Evolutionary conservation across 2,329 filamentous ascomycete species (phyloP).

Genomic region (Periconia macrospinosa): DNA sequence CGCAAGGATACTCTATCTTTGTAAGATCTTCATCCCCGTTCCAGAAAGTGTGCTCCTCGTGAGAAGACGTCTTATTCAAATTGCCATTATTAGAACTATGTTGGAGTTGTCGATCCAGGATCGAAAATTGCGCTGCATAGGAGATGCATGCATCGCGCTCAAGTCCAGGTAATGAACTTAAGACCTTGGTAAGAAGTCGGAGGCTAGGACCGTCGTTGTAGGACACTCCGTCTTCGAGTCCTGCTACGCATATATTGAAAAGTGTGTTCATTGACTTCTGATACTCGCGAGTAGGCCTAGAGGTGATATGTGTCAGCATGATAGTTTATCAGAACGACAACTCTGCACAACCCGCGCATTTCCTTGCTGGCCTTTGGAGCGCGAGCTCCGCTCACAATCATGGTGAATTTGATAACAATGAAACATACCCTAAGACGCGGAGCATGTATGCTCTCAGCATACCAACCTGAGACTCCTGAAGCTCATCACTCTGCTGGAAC

Average conservation of each 20-base stretch:
- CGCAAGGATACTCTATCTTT: slow-evolving; percentile 4
- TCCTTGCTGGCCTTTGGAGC: no score
- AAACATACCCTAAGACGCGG: slow-evolving; percentile 16
- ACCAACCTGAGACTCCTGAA: slow-evolving; percentile 8
- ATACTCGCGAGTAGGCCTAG: slow-evolving; percentile 16
- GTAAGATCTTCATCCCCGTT: no score
- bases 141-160: slow-evolving; percentile 19
- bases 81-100: no score
- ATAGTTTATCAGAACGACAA: no score
- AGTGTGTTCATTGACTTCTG: slow-evolving; percentile 10
- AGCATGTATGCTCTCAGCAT: slow-evolving; percentile 15
- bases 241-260: slow-evolving; percentile 15
- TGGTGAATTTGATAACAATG: no score
- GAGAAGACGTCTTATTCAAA: no score
- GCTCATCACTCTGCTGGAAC: slow-evolving; percentile 2
- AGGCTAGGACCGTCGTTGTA: slow-evolving; percentile 15
- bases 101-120: slow-evolving; percentile 6
- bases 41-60: neutral
- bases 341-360: no score
- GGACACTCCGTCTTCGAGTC: slow-evolving; percentile 10
- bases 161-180: slow-evolving; percentile 15
- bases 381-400: no score
- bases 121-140: slow-evolving; percentile 15
- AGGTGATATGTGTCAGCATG: no score
- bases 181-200: slow-evolving; percentile 16